Base-by-base conservation (phyloP, 164 flowering plant species). In the Aristolochia contorta region DNA sequence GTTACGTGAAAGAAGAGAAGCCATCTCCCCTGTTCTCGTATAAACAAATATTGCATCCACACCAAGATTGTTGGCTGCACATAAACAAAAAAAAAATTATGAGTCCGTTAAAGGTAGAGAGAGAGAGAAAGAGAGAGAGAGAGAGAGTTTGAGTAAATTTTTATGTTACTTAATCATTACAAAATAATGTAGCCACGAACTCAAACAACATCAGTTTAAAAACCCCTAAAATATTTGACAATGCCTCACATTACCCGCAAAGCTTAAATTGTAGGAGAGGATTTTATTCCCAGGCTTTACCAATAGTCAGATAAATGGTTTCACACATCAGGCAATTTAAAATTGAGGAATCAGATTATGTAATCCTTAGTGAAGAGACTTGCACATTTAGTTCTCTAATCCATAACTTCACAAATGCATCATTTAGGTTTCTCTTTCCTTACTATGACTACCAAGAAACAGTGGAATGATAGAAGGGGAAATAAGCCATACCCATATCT, bases 41-140 rank as follows among this genome's bases (percentile, higher is more conserved):
- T 76, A 84, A 61, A 85, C 97, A 68, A 88, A 88, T 22, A 91
- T 81, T 10, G 94, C 96, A 70, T 86, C 96, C 56, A 88, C 87
- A 0, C 82, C 87, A 50, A 91, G 85, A 54, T 81, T 88, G 73
- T 85, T 82, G 10, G 96, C 94, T 91, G 85, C 84, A 75, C 33
- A 41, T 33, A 18, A 3, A 20, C 20, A 1, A 22, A 12, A 0
- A 47, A 15, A 15, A 15, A 47, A 15, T 14, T 15, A n/a, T 21
- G 23, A 19, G 25, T 21, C 23, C n/a, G n/a, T n/a, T 2, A 27
- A 27, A 27, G 30, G 30, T 2, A 27, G 30, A 27, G 30, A 27
- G 30, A 27, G 30, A 27, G 30, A 27, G 43, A 6, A 8, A 8
- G 43, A 37, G 43, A 37, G 43, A 8, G 43, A 6, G 12, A 37